These are phyloP conservation scores for Lasiodiplodia sp. DNA, from an alignment of 2,329 filamentous ascomycete species.

Conservation along the genomic window DNA sequence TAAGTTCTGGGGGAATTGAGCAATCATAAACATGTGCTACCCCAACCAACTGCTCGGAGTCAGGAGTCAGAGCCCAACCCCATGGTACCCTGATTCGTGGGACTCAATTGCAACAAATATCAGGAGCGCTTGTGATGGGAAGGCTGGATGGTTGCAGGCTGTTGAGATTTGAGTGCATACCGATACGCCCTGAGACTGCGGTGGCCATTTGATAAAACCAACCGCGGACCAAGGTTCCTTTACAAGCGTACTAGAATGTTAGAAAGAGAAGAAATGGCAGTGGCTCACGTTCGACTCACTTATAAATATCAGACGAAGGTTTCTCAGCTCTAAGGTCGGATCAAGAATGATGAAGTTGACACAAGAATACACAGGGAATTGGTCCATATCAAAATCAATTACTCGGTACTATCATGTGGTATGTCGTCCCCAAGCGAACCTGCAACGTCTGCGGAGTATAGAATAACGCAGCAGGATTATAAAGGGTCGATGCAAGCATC, in stretches of 20 bases:
- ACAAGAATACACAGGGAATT: background rate
- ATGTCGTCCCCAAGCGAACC: constrained; percentile 27
- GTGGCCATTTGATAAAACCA: no score
- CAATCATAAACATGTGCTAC: background rate
- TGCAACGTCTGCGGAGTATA: constrained; percentile 14
- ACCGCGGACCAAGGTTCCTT: no score
- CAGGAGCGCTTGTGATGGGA: no score
- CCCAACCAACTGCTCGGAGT: background rate
- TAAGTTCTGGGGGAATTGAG: background rate
- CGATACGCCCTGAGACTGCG: no score
- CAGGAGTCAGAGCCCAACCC: background rate
- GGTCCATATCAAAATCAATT: background rate
- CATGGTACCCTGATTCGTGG: background rate
- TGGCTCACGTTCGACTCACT: no score
- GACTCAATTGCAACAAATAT: no score
- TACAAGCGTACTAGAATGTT: no score
- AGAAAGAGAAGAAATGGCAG: no score
- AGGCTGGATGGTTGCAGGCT: no score
- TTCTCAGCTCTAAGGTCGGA: background rate
- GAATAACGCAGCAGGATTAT: constrained; percentile 26
- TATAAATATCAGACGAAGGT: no score
- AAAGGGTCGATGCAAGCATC: constrained; percentile 24
- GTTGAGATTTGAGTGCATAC: no score
- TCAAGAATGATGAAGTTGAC: background rate
- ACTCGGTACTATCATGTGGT: background rate